Evolutionary conservation across 495 filamentous ascomycete species (phyloP).

Genomic region (Trichoderma reesei): DNA sequence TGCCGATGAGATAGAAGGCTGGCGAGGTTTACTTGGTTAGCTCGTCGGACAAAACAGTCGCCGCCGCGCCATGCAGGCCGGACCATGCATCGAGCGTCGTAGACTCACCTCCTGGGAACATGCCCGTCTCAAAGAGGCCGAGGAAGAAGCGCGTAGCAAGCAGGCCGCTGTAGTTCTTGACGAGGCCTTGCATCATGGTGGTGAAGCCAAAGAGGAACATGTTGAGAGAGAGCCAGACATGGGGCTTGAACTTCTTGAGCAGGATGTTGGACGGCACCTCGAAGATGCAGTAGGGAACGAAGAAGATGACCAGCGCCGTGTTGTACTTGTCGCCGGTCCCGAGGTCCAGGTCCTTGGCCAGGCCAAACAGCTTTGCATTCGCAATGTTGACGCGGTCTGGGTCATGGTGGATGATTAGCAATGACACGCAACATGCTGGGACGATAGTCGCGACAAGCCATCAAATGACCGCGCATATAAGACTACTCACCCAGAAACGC

Average conservation of each 20-base stretch:
- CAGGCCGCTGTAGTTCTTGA: constrained; percentile 67
- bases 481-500: constrained; percentile 51
- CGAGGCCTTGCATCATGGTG: constrained; percentile 69
- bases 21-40: not conserved
- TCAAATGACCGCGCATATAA: not conserved
- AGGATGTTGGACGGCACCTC: constrained; percentile 88
- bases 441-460: not conserved
- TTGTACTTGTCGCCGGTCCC: constrained; percentile 54
- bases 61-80: too few species aligned
- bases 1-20: constrained; percentile 30
- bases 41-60: not conserved
- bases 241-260: constrained; percentile 70
- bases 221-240: constrained; percentile 70
- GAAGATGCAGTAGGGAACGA: constrained; percentile 79
- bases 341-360: constrained; percentile 56
- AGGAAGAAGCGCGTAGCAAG: constrained; percentile 80
- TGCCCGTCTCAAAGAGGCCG: constrained; percentile 78
- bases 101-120: constrained; percentile 60
- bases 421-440: not conserved
- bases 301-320: constrained; percentile 78
- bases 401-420: not conserved
- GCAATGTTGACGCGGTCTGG: constrained; percentile 63
- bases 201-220: constrained; percentile 79
- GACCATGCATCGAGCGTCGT: too few species aligned
- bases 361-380: constrained; percentile 53